Evolutionary conservation across 768 basidiomycete species (phyloP).

Genomic region (Hygrocybe coccinea): DNA sequence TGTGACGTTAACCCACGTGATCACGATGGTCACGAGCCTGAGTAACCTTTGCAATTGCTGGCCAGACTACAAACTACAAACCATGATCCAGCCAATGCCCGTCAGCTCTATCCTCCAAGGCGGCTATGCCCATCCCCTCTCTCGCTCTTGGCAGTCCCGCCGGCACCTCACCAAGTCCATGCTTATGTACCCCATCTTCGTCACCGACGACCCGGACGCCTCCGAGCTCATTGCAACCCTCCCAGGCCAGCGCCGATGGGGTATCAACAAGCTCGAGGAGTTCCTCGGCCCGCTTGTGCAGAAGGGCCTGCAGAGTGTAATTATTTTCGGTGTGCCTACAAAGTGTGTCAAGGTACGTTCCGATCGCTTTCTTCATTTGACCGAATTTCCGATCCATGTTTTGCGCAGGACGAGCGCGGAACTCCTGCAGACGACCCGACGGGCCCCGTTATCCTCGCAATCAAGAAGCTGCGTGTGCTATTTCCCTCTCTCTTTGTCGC

Average conservation of each 20-base stretch:
- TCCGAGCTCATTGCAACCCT: constrained; percentile 69
- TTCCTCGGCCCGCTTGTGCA: constrained; percentile 84
- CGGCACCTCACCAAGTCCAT: constrained; percentile 81
- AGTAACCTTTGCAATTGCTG: too few species aligned
- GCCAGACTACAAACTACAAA: too few species aligned
- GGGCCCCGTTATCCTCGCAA: constrained; percentile 93
- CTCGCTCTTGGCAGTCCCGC: constrained; percentile 82
- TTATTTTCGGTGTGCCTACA: constrained; percentile 90
- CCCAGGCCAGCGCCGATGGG: constrained; percentile 91
- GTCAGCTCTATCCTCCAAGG: constrained; percentile 78
- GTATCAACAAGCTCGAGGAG: constrained; percentile 82
- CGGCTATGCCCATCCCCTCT: constrained; percentile 88
- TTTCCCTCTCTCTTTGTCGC: constrained; percentile 89
- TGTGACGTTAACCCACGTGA: too few species aligned
- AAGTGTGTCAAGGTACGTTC: constrained; percentile 65
- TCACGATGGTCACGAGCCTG: too few species aligned
- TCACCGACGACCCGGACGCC: constrained; percentile 90
- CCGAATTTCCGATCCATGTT: not conserved
- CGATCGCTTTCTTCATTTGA: constrained; percentile 4
- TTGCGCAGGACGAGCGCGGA: constrained; percentile 68
- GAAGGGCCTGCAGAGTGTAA: constrained; percentile 88
- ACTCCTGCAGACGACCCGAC: constrained; percentile 84
- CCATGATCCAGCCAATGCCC: too few species aligned
- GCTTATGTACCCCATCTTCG: constrained; percentile 99
- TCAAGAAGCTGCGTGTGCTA: constrained; percentile 65